These are phyloP conservation scores for Rhododendron ferrugineum DNA, from an alignment of 148 eudicot species.

Conservation along the genomic window DNA sequence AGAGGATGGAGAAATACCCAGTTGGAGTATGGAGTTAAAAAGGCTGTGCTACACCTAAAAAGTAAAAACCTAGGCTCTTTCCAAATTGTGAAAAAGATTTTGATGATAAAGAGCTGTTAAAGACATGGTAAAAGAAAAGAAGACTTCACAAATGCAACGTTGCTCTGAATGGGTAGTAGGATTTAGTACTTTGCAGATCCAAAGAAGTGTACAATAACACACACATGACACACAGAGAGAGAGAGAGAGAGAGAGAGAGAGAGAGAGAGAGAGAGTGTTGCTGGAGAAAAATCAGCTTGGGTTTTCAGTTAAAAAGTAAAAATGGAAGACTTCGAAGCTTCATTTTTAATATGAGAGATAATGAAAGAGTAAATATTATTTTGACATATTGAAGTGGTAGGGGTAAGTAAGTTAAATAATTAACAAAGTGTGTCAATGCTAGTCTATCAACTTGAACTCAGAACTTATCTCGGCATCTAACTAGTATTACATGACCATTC, in stretches of 20 bases:
- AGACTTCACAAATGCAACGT: background rate
- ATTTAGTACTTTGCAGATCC: background rate
- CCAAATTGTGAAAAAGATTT: background rate
- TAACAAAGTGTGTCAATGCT: too few species aligned
- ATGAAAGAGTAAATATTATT: background rate
- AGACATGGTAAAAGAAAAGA: background rate
- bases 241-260: conserved; percentile 4
- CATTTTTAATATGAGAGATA: background rate
- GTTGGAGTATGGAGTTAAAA: conserved; percentile 6
- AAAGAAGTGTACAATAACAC: background rate
- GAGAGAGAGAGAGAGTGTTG: background rate
- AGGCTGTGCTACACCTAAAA: conserved; percentile 1
- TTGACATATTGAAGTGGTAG: too few species aligned
- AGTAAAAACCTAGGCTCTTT: conserved; percentile 1
- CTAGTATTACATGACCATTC: background rate
- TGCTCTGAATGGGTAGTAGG: background rate
- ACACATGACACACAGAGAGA: background rate
- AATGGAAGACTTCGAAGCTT: background rate
- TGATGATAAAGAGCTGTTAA: conserved; percentile 7
- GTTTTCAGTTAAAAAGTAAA: background rate
- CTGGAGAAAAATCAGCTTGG: background rate
- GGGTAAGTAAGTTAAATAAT: background rate
- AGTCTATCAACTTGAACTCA: background rate
- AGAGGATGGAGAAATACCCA: background rate
- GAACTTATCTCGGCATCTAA: background rate